Evolutionary conservation across 2,329 filamentous ascomycete genomes (phyloP).

Genomic region (Paecilomyces niveus): DNA sequence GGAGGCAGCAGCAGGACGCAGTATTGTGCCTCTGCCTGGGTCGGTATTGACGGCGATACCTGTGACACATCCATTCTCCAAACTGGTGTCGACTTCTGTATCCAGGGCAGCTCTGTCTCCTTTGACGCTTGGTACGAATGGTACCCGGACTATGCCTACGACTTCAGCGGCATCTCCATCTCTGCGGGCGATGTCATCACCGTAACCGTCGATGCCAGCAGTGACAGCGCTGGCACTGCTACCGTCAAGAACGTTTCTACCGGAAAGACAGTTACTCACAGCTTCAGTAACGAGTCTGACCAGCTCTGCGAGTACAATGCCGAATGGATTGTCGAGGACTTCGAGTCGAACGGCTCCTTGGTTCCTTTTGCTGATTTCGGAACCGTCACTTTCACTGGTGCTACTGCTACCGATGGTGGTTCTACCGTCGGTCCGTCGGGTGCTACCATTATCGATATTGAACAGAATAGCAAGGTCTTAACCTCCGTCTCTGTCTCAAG

Average conservation of each 20-base stretch:
- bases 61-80: slow-evolving; percentile 48
- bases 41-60: slow-evolving; percentile 55
- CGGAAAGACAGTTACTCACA: slow-evolving; percentile 45
- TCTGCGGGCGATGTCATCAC: slow-evolving; percentile 37
- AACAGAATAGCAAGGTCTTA: slow-evolving; percentile 31
- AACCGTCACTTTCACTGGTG: slow-evolving; percentile 39
- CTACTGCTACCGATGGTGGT: slow-evolving; percentile 24
- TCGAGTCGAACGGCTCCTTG: slow-evolving; percentile 26
- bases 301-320: slow-evolving; percentile 49
- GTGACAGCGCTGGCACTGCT: slow-evolving; percentile 36
- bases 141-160: slow-evolving; percentile 50
- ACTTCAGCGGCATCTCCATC: slow-evolving; percentile 43
- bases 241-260: slow-evolving; percentile 46
- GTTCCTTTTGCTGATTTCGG: slow-evolving; percentile 44
- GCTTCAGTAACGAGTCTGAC: slow-evolving; percentile 36
- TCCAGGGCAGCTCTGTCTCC: slow-evolving; percentile 31
- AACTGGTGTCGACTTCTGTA: slow-evolving; percentile 50
- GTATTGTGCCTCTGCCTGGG: slow-evolving; percentile 49
- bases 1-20: slow-evolving; percentile 13
- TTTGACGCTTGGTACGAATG: slow-evolving; percentile 56
- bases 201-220: slow-evolving; percentile 35
- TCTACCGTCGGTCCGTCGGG: slow-evolving; percentile 27
- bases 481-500: slow-evolving; percentile 20
- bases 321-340: slow-evolving; percentile 58
- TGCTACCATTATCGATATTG: slow-evolving; percentile 40